phyloP scores from a whole-genome alignment of 73 alveolate species.

The Stentor coeruleus region DNA sequence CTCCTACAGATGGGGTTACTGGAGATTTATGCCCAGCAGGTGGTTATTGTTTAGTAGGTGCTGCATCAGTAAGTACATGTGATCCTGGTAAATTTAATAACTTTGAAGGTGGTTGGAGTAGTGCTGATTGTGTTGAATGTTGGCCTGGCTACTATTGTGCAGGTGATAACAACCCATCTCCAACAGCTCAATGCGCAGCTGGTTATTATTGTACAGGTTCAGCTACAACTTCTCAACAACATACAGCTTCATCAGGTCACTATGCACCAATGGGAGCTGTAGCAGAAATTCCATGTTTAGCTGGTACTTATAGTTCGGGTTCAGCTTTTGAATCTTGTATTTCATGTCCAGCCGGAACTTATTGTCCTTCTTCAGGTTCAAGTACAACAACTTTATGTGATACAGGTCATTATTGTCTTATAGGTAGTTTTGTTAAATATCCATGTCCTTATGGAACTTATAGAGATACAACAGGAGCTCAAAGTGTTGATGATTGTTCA shows the following conservation, averaged over 20 bases:
- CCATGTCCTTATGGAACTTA: constrained; percentile 62
- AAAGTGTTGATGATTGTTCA: constrained; percentile 23
- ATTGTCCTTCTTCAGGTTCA: constrained; percentile 47
- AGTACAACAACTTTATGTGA: constrained; percentile 33
- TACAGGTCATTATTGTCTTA: constrained; percentile 60
- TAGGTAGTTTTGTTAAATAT: constrained; percentile 1
- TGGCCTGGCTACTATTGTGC: constrained; percentile 55
- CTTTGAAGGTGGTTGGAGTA: constrained; percentile 54
- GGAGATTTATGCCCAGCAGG: constrained; percentile 84
- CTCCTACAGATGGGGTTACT: constrained; percentile 50
- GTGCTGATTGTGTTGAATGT: constrained; percentile 48
- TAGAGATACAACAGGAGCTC: constrained; percentile 28
- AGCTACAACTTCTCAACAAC: neutral
- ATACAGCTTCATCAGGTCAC: constrained; percentile 32
- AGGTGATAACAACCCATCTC: constrained; percentile 20
- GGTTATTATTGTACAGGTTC: constrained; percentile 40
- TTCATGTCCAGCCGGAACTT: constrained; percentile 42
- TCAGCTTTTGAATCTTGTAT: constrained; percentile 29
- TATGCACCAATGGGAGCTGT: constrained; percentile 49
- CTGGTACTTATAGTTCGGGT: constrained; percentile 39
- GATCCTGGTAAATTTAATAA: constrained; percentile 65
- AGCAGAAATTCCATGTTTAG: constrained; percentile 37
- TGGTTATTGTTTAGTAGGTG: constrained; percentile 65
- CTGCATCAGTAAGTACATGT: constrained; percentile 57
- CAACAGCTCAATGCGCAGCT: constrained; percentile 30